These are phyloP conservation scores for Penicillium sp. DNA, from an alignment of 2,329 filamentous ascomycete genomes.

Conservation along the genomic window DNA sequence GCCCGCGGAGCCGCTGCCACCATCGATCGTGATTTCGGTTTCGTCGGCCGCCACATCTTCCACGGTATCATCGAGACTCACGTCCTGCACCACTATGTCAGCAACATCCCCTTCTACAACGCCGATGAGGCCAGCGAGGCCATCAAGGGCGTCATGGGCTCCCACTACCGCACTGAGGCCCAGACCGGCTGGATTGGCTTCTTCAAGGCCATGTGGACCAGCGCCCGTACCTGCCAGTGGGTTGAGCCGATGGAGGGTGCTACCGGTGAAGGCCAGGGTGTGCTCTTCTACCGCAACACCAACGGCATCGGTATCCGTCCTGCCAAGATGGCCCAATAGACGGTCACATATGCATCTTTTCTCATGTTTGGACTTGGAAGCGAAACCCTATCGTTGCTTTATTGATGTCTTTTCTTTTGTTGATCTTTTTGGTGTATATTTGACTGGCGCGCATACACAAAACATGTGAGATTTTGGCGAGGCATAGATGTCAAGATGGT, in stretches of 20 bases:
- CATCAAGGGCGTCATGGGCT: slow-evolving; percentile 92
- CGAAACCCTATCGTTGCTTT: neutral
- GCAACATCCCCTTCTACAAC: slow-evolving; percentile 93
- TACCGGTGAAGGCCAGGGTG: slow-evolving; percentile 74
- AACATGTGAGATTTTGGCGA: slow-evolving; percentile 10
- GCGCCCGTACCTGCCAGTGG: slow-evolving; percentile 89
- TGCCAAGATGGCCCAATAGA: slow-evolving; percentile 41
- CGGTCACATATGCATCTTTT: slow-evolving; percentile 15
- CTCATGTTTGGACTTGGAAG: slow-evolving; percentile 4
- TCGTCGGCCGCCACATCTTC: slow-evolving; percentile 84
- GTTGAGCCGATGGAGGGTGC: slow-evolving; percentile 88
- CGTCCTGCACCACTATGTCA: slow-evolving; percentile 96
- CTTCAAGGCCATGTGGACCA: slow-evolving; percentile 76
- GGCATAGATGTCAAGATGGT: slow-evolving; percentile 8
- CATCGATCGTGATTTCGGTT: slow-evolving; percentile 95
- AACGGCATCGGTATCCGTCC: slow-evolving; percentile 76
- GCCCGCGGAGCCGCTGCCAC: slow-evolving; percentile 90
- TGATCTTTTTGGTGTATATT: slow-evolving; percentile 12
- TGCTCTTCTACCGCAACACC: slow-evolving; percentile 92
- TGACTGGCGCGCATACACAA: slow-evolving; percentile 7
- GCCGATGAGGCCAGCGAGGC: slow-evolving; percentile 92
- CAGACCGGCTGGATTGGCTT: slow-evolving; percentile 78
- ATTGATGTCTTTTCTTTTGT: neutral
- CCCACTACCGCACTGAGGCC: slow-evolving; percentile 85
- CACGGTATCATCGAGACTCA: slow-evolving; percentile 98